phyloP scores from a whole-genome alignment of 2,329 filamentous ascomycete genomes.

The Botrytis byssoidea region DNA sequence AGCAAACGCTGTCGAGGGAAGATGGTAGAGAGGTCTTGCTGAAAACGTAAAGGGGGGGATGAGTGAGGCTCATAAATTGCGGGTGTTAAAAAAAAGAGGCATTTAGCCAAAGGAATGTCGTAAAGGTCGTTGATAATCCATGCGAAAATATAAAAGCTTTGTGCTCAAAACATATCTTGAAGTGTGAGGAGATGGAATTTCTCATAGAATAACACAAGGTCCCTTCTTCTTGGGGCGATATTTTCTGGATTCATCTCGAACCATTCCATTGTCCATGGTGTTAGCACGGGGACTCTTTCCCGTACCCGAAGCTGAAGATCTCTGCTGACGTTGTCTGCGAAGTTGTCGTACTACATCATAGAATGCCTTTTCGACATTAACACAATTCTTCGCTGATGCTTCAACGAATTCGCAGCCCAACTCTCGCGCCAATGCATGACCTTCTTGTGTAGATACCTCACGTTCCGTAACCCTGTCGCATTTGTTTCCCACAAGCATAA shows the following conservation, averaged over 20 bases:
- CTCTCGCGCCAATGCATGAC: conserved; percentile 84
- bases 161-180: conserved; percentile 20
- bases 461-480: conserved; percentile 94
- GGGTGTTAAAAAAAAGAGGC: conserved; percentile 16
- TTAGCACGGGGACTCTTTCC: conserved; percentile 31
- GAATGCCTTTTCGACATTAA: conserved; percentile 98
- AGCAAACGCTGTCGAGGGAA: conserved; percentile 31
- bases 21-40: conserved; percentile 26
- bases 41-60: conserved; percentile 20
- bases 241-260: conserved; percentile 33
- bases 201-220: conserved; percentile 41
- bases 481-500: conserved; percentile 99
- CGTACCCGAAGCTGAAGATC: conserved; percentile 25
- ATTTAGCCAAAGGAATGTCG: conserved; percentile 29
- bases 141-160: conserved; percentile 22
- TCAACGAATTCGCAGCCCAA: conserved; percentile 96
- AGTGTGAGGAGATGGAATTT: conserved; percentile 15
- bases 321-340: conserved; percentile 70
- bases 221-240: conserved; percentile 33
- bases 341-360: conserved; percentile 95
- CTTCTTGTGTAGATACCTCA: conserved; percentile 95
- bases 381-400: conserved; percentile 94
- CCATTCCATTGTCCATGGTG: conserved; percentile 29
- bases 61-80: conserved; percentile 18
- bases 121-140: conserved; percentile 28